A percentile compares a stretch with the other conserved stretches of the same genome.
Conservation (phyloP, 2,329 filamentous ascomycete genomes). For the Phaeosphaeriaceae sp. region DNA sequence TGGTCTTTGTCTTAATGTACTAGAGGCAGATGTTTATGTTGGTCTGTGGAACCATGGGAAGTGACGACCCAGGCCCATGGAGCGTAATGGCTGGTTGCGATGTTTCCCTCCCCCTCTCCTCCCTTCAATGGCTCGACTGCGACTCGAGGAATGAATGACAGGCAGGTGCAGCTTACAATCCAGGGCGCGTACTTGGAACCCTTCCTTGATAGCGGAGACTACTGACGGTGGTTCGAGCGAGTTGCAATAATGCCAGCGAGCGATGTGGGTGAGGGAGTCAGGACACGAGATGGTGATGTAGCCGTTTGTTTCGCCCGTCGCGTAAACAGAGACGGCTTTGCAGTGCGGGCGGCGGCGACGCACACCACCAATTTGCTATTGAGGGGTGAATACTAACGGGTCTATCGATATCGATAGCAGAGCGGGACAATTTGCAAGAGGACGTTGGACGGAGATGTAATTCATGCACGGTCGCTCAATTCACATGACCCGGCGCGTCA, state of each 20-base stretch:
- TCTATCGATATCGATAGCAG: constrained; percentile 12
- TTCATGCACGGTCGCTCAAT: background rate
- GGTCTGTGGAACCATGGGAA: constrained; percentile 13
- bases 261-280: background rate
- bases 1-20: constrained; percentile 11
- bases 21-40: background rate
- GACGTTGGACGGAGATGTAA: background rate
- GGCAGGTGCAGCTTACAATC: constrained; percentile 6
- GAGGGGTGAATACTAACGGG: constrained; percentile 2
- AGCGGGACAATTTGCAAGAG: constrained; percentile 4
- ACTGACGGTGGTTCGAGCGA: background rate
- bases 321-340: constrained; percentile 7
- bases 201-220: background rate
- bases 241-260: background rate
- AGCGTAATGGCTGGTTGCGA: background rate
- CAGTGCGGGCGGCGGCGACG: constrained; percentile 1
- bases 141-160: constrained; percentile 20
- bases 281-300: background rate
- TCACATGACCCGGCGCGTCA: constrained; percentile 1
- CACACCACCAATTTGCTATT: background rate
- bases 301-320: constrained; percentile 4
- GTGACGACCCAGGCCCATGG: constrained; percentile 7
- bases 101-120: background rate
- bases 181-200: background rate
- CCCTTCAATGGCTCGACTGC: constrained; percentile 10